Evolutionary conservation across 169 alveolate species (phyloP).

Genomic region (Plasmodium coatneyi): DNA sequence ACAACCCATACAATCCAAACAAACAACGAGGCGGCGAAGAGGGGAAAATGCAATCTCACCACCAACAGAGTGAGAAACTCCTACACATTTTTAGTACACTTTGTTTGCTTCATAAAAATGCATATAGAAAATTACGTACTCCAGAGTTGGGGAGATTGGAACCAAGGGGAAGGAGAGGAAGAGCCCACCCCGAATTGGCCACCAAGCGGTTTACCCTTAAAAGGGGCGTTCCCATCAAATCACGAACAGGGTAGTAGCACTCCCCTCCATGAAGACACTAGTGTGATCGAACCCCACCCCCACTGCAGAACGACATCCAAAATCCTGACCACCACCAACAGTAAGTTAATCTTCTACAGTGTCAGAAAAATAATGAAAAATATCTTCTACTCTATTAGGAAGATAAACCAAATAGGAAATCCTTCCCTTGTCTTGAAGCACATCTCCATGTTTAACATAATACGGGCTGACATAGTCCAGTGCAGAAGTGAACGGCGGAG

Average conservation of each 20-base stretch:
- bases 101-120: slow-evolving; percentile 24
- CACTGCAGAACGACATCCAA: not conserved
- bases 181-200: not conserved
- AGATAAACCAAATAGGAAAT: slow-evolving; percentile 30
- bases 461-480: slow-evolving; percentile 14
- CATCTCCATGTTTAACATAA: slow-evolving; percentile 12
- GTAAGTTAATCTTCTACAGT: slow-evolving; percentile 21
- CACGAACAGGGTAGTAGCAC: not conserved
- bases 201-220: not conserved
- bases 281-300: not conserved
- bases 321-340: not conserved
- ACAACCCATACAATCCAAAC: not conserved
- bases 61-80: not conserved
- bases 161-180: not conserved
- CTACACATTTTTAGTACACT: slow-evolving; percentile 45
- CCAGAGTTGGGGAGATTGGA: not conserved
- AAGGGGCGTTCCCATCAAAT: not conserved
- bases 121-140: slow-evolving; percentile 25
- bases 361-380: slow-evolving; percentile 61
- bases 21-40: not conserved
- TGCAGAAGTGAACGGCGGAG: not conserved
- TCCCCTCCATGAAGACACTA: not conserved
- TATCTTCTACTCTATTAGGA: slow-evolving; percentile 23
- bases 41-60: not conserved
- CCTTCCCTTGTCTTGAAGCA: slow-evolving; percentile 6